Base-by-base conservation (phyloP, 1,139 yeast genomes). In the Suhomyces guaymorum region DNA sequence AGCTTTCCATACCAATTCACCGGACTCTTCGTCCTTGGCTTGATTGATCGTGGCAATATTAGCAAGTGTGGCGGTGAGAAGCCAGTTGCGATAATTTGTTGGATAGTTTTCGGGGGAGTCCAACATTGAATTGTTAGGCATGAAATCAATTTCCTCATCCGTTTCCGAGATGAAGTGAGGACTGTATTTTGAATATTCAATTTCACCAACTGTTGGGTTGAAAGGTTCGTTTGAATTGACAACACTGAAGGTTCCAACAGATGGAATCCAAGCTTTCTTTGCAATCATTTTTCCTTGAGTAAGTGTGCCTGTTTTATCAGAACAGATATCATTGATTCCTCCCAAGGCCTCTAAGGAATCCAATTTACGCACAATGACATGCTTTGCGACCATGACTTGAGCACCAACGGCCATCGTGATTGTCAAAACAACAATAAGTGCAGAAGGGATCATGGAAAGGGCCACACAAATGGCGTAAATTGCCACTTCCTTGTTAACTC, bases 261-360 rank as follows among this genome's bases (percentile, higher is more conserved):
- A 54, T 15, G 73, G 73, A 31, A 54, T 44, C 66, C 63, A 59
- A 8, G 52, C 61, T 42, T 55, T 61, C 37, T 52, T 64, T 7
- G 73, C 77, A 46, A 63, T 54, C 78, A 73, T 73, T 35, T 67
- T 64, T 39, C 76, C 76, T 41, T 67, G 66, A 9, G 80, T 74
- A 42, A 74, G 59, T 7, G 80, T 74, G 28, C 80, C 80, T 7
- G 80, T 74, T 46, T 74, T 74, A 51, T 74, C 80, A 2, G 77
- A 72, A 46, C 78, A 73, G 35, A 73, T 57, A 38, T 73, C 75
- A 37, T 69, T 65, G 31, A 73, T 72, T 14, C 75, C 71, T 16
- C 79, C 80, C 34, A 74, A 55, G 14, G 79, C 75, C 44, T 74
- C 79, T 31, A 68, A 51, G 28, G 72, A 55, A 55, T 66, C 66